Evolutionary conservation across 139 green algal genomes (phyloP).

Genomic region (Tetradesmus obliquus): DNA sequence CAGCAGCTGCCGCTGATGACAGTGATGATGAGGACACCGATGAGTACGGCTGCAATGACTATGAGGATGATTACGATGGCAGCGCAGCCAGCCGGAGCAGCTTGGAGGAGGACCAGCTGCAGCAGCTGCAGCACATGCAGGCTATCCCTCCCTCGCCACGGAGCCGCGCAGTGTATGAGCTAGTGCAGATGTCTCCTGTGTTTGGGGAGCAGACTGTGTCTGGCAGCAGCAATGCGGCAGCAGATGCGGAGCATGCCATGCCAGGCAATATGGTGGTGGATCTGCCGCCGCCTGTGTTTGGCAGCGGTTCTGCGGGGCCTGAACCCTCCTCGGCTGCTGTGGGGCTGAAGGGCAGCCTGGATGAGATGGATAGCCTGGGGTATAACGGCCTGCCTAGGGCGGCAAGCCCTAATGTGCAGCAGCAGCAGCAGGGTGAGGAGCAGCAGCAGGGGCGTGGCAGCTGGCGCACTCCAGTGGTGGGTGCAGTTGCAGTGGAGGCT

Average conservation of each 20-base stretch:
- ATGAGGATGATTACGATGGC: not conserved
- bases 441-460: not conserved
- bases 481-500: conserved; percentile 6
- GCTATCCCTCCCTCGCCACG: not conserved
- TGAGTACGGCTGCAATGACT: not conserved
- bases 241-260: conserved; percentile 19
- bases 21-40: not conserved
- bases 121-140: conserved; percentile 2
- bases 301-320: not conserved
- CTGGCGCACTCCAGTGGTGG: not conserved
- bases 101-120: not conserved
- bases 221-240: conserved; percentile 20
- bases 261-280: not conserved
- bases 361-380: not conserved
- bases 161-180: not conserved
- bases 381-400: conserved; percentile 3
- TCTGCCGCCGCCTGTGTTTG: conserved; percentile 28
- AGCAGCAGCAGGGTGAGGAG: not conserved
- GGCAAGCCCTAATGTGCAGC: not conserved
- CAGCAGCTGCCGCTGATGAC: not conserved
- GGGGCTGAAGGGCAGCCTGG: not conserved
- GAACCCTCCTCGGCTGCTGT: not conserved
- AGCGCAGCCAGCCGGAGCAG: not conserved
- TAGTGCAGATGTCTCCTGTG: not conserved
- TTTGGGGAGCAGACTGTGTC: conserved; percentile 2